Evolutionary conservation across 441 rosid species (phyloP), one percentile per base, ranked within the genome.

Genomic region (Hypseocharis bilobata): DNA sequence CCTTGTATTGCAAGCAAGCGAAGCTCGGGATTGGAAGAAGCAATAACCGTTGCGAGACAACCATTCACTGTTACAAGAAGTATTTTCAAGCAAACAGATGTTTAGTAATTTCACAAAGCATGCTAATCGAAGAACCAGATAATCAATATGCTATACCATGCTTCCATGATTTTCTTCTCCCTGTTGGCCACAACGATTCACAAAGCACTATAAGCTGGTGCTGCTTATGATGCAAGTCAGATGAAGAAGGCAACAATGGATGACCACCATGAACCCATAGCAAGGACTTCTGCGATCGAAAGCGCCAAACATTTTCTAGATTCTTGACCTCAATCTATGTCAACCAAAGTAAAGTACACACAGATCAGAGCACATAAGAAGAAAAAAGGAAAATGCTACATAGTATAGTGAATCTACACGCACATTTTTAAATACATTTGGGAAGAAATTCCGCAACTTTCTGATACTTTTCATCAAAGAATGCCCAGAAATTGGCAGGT

Each of bases 221-320:
- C 81, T 86, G 94, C 67, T 77, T 74, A 65, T 69, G 32, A 81
- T 76, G 85, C 66, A 89, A 62, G 44, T 81, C 73, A 42, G 82
- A 76, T 67, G 89, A 85, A 58, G 78, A 71, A 45, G 97, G 96
- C 62, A 81, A 73, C 63, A 79, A 74, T 40, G 99, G 97, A 81
- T 91, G 99, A 67, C 99, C 99, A 19, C 96, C 97, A 76, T 86
- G 79, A 79, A 82, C 79, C 99, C 97, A 94, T 32, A 94, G 82
- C 83, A 91, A 78, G 59, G 94, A 84, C 80, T 75, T 89, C 68
- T 85, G 83, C 25, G 87, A 75, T 63, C 65, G 63, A 54, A 78
- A 78, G 65, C 27, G 76, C 77, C 75, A 81, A 68, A 71, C 71
- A 71, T 77, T 70, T 70, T 72, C 82, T 27, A 86, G 76, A 77